phyloP scores from a whole-genome alignment of 768 basidiomycete genomes.

The Suillus lakei region DNA sequence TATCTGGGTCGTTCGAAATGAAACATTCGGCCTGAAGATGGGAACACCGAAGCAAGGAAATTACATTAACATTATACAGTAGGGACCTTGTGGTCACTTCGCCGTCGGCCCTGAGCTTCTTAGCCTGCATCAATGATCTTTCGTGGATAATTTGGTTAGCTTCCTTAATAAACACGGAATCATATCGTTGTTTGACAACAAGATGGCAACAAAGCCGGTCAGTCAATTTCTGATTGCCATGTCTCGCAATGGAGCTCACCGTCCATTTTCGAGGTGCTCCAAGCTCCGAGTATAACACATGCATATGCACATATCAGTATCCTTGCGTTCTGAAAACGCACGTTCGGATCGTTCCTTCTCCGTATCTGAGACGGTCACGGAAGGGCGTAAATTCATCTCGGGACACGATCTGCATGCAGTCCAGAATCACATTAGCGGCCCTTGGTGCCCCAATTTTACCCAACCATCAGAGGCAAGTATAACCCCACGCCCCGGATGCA shows the following conservation, averaged over 20 bases:
- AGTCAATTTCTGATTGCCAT: neutral
- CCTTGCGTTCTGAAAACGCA: neutral
- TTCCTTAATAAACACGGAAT: neutral
- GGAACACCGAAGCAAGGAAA: neutral
- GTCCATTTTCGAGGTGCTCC: neutral
- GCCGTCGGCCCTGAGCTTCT: slow-evolving; percentile 17
- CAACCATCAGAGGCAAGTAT: neutral
- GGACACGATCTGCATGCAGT: neutral
- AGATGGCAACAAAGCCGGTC: neutral
- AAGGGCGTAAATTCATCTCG: slow-evolving; percentile 6
- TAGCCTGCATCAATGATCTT: neutral
- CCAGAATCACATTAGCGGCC: neutral
- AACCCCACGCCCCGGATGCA: slow-evolving; percentile 8
- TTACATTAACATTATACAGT: neutral
- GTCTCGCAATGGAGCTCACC: neutral
- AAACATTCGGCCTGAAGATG: neutral
- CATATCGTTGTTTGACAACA: neutral
- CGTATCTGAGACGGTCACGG: slow-evolving; percentile 2
- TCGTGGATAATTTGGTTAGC: neutral
- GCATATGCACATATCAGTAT: neutral
- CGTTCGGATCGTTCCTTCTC: neutral
- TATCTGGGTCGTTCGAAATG: neutral
- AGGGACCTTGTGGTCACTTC: neutral
- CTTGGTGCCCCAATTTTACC: neutral
- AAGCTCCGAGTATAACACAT: neutral